These are phyloP conservation scores for Pigoraptor vietnamica DNA, from an alignment of 78 protist species.

Conservation along the genomic window DNA sequence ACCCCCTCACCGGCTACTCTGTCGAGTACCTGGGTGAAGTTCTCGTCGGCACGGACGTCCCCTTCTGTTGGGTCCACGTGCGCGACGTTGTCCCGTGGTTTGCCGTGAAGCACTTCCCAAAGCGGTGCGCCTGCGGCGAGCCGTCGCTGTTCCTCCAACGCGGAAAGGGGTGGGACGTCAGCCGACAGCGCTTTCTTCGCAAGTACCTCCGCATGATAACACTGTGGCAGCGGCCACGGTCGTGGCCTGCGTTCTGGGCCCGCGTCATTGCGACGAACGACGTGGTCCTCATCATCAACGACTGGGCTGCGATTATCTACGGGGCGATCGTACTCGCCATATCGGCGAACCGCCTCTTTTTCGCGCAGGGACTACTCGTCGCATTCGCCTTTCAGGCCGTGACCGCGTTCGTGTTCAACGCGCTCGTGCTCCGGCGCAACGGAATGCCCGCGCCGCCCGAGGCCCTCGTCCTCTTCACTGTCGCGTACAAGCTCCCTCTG, in stretches of 20 bases:
- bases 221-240: too few species aligned
- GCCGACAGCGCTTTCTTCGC: slow-evolving; percentile 9
- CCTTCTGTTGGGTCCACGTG: neutral
- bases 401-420: neutral
- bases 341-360: neutral
- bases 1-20: neutral
- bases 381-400: neutral
- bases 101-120: too few species aligned
- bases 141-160: slow-evolving; percentile 2
- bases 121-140: neutral
- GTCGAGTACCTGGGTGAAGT: neutral
- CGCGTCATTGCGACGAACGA: neutral
- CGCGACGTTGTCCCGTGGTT: neutral
- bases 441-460: neutral
- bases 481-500: neutral
- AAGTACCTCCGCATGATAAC: neutral
- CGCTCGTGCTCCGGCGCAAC: neutral
- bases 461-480: neutral
- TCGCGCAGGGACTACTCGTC: neutral
- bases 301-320: neutral
- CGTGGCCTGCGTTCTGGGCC: neutral
- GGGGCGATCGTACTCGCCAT: neutral
- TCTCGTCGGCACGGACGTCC: slow-evolving; percentile 15
- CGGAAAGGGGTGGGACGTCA: slow-evolving; percentile 21
- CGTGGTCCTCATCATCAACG: neutral